These are phyloP conservation scores for Leccinum subtestaceum DNA, from an alignment of 768 basidiomycete genomes.

Conservation along the genomic window DNA sequence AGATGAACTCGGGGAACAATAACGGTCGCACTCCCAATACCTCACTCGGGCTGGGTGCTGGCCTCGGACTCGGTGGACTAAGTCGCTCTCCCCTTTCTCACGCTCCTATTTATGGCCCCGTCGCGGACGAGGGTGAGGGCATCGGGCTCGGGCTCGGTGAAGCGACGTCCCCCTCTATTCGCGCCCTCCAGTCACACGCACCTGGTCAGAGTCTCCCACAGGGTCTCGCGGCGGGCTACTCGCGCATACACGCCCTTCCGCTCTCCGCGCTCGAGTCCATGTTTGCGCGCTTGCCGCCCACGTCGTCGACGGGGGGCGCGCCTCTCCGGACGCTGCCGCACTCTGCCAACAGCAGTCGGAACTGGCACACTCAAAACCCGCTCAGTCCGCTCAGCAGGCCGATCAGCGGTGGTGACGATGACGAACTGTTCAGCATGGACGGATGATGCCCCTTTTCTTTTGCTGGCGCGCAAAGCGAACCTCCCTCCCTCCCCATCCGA, in stretches of 20 bases:
- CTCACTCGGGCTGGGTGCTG: slow-evolving; percentile 22
- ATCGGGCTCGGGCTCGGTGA: slow-evolving; percentile 30
- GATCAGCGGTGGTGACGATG: slow-evolving; percentile 47
- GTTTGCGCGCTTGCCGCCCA: slow-evolving; percentile 46
- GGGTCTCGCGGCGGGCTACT: slow-evolving; percentile 60
- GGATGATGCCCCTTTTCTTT: slow-evolving; percentile 26
- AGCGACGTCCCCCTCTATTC: slow-evolving; percentile 67
- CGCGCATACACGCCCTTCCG: slow-evolving; percentile 69
- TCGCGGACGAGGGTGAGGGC: slow-evolving; percentile 29
- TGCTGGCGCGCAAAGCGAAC: too few species aligned
- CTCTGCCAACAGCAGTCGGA: slow-evolving; percentile 21
- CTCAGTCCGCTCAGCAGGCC: slow-evolving; percentile 64
- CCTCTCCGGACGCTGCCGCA: slow-evolving; percentile 31
- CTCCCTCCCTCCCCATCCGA: background rate
- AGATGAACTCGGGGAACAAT: slow-evolving; percentile 37
- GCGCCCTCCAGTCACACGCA: slow-evolving; percentile 83
- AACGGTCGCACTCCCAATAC: slow-evolving; percentile 28
- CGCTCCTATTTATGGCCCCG: slow-evolving; percentile 26
- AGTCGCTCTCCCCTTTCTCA: slow-evolving; percentile 29
- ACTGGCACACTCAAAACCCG: slow-evolving; percentile 38
- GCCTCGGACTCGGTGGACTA: slow-evolving; percentile 23
- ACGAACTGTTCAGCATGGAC: slow-evolving; percentile 75
- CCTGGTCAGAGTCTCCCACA: slow-evolving; percentile 91
- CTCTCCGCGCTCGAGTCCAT: slow-evolving; percentile 32
- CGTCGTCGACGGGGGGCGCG: background rate